Base-by-base conservation (phyloP, 441 rosid species). In the Hura crepitans region DNA sequence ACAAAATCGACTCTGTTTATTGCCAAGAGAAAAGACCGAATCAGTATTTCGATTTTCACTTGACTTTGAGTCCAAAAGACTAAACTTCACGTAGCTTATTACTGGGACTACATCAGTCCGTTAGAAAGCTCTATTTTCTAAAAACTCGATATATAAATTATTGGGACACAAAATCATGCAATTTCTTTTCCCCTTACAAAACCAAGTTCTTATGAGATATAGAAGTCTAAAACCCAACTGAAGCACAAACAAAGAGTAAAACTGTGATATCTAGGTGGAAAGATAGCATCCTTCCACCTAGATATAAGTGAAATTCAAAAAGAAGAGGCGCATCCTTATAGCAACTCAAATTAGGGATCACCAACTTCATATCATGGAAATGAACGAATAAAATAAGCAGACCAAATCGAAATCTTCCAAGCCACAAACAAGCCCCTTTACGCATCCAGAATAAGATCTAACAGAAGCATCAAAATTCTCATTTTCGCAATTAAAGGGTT, bases 381-480 rank as follows among this genome's bases (percentile, higher is more conserved):
- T 47, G 37, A 43, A 49, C 5, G 5, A 49, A 70, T 20, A 65
- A 50, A 43, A 25, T 20, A 66, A 18, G 2, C 59, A 45, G 55
- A 71, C 31, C 53, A 6, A 30, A 53, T 17, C 43, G 60, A 3
- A 15, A 9, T 47, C 59, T 63, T 33, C 1, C 11, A 37, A 62
- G 39, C 65, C 71, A 51, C 6, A 75, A 25, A 42, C 27, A 62
- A 63, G 62, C 72, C 20, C 33, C 25, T 58, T 13, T 47, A 68
- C 20, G 43, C 67, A 62, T 67, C 66, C 55, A 75, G 79, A 56
- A 58, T 46, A 71, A 79, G 83, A 83, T 81, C 87, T 81, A 65
- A 46, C 46, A 37, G 23, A 55, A 54, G 42, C 64, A 49, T 66
- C 56, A 37, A 49, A 69, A 66, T 45, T 51, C 14, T 15, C 30